Base-by-base conservation (phyloP, 495 filamentous ascomycete species). In the Alectoria sarmentosa region DNA sequence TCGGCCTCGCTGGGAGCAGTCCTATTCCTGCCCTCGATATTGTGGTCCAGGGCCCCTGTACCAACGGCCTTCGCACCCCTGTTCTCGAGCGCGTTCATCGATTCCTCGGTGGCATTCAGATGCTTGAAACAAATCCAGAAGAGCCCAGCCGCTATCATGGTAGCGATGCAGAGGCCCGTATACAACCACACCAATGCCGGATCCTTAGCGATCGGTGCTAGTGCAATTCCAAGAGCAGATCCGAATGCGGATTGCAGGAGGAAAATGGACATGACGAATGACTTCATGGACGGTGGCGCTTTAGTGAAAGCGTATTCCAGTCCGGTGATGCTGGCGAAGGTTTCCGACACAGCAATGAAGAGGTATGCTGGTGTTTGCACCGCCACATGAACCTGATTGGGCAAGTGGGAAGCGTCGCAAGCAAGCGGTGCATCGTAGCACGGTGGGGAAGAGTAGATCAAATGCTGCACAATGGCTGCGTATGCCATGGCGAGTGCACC, bases 291-390 rank as follows among this genome's bases (percentile, higher is more conserved):
- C 66, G 78, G 80, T 10, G 90, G 90, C 1, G 90, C 89, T 75
- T 92, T 90, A 69, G 85, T 88, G 72, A 85, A 91, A 8, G 89
- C 90, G 65, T 92, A 91, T 71, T 88, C 85, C 9, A 88, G 77
- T 1, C 75, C 79, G 19, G 85, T 87, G 68, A 89, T 81, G 58
- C 80, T 85, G 0, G 86, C 86, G 65, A 90, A 80, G 66, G 90
- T 88, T 74, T 90, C 88, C n/a, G 84, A 85, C n/a, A 90, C 76
- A 65, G 81, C 88, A 61, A 88, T 84, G 17, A 90, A 75, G 32
- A 89, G 70, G 72, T 91, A 90, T 6, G 82, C 76, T 10, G 81
- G 75, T 14, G 83, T 80, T 71, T 91, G 88, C 0, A 84, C 78
- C 79, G 83, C 87, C 39, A 88, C 84, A 41, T 79, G 83, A 66